Conservation (phyloP, 345 rosid species). For the Raphanus sativus region DNA sequence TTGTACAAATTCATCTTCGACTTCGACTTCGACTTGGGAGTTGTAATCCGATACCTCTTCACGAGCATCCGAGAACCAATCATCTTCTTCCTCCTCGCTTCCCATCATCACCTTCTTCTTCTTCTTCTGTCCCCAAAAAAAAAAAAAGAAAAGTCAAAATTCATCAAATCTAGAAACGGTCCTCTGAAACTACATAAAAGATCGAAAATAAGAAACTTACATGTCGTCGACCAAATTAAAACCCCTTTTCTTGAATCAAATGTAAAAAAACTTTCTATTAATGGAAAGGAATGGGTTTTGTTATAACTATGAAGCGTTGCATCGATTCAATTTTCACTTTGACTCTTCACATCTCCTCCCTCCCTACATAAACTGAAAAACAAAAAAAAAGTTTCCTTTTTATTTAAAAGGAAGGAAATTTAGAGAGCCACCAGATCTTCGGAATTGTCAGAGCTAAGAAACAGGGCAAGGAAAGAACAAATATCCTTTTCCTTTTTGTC, state of each 20-base stretch:
- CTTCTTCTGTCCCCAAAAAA: slow-evolving; percentile 31
- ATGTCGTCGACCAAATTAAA: background rate
- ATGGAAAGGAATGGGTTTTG: background rate
- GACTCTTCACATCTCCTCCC: background rate
- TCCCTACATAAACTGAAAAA: background rate
- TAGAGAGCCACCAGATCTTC: background rate
- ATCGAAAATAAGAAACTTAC: background rate
- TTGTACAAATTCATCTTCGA: slow-evolving; percentile 28
- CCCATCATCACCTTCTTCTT: slow-evolving; percentile 26
- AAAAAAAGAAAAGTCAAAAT: slow-evolving; percentile 1
- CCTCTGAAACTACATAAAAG: background rate
- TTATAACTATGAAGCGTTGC: background rate
- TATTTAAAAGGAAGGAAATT: background rate
- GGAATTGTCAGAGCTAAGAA: background rate
- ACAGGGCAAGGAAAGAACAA: slow-evolving; percentile 13
- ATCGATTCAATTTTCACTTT: background rate
- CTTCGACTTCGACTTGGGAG: slow-evolving; percentile 37
- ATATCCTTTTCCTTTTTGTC: slow-evolving; percentile 29
- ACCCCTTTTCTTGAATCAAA: background rate
- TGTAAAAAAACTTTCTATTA: background rate
- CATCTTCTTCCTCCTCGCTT: slow-evolving; percentile 47
- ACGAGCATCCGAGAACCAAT: slow-evolving; percentile 55
- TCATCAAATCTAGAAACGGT: background rate
- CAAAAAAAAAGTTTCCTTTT: background rate
- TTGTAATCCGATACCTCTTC: slow-evolving; percentile 61